Evolutionary conservation across 257 asterid genomes (phyloP), one percentile per base, ranked within the genome.

Genomic region (Paulownia fortunei): DNA sequence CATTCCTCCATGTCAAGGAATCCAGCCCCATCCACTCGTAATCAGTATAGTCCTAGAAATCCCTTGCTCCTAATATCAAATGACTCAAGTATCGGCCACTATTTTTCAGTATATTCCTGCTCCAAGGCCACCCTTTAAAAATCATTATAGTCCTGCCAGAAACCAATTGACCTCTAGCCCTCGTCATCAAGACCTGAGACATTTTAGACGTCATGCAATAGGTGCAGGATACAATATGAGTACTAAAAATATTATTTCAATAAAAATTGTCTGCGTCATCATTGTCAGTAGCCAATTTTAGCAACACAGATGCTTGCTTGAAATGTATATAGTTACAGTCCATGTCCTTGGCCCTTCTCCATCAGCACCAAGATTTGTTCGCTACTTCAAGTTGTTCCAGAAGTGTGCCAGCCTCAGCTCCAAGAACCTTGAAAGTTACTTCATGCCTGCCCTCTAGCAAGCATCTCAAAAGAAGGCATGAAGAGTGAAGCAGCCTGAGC

Each of bases 141-240:
- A n/a, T n/a, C n/a, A n/a, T n/a, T n/a, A n/a, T n/a, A n/a, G n/a
- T n/a, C n/a, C n/a, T n/a, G n/a, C n/a, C n/a, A n/a, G n/a, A n/a
- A n/a, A n/a, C n/a, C n/a, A n/a, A n/a, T n/a, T n/a, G n/a, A n/a
- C n/a, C n/a, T n/a, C n/a, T n/a, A n/a, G n/a, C n/a, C n/a, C n/a
- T n/a, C n/a, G n/a, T n/a, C 76, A 63, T 56, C 81, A 62, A 68
- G 18, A 49, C 36, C 56, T 4, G 76, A 56, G 42, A 79, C 86
- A 18, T 87, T 87, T 55, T 87, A 90, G 90, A 87, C 89, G 19
- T 47, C 10, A 30, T 89, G 94, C 81, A 80, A 15, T 18, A 21
- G 12, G 44, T 89, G 92, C 82, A 74, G 16, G 79, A 69, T 58
- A 5, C 70, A 78, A 13, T 81, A 41, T 37, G 80, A 84, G 76